Evolutionary conservation across 352 stramenopile genomes (phyloP).

Genomic region (Pythium sp.): DNA sequence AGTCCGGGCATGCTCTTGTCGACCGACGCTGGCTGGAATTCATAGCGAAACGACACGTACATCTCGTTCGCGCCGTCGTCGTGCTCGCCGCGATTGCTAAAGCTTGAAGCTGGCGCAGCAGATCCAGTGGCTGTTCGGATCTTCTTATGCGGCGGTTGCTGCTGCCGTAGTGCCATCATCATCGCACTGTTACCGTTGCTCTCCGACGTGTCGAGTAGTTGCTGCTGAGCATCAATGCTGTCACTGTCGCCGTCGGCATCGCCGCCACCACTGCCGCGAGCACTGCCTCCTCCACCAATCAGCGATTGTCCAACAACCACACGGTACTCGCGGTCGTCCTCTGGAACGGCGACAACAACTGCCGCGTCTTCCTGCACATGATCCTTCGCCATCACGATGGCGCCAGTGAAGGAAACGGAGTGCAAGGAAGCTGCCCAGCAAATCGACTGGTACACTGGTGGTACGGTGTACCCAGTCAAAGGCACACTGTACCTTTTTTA

Average conservation of each 20-base stretch:
- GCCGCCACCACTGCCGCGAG: background rate
- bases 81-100: background rate
- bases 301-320: constrained; percentile 57
- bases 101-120: background rate
- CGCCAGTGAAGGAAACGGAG: background rate
- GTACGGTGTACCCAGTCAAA: background rate
- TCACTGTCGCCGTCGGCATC: background rate
- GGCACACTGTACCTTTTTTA: background rate
- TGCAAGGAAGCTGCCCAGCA: background rate
- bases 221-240: background rate
- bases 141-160: background rate
- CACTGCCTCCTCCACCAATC: background rate
- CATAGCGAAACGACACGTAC: constrained; percentile 69
- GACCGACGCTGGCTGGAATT: constrained; percentile 82
- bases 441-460: background rate
- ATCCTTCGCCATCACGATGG: background rate
- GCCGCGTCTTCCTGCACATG: background rate
- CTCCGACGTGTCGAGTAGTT: background rate
- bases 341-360: constrained; percentile 13
- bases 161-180: constrained; percentile 8
- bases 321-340: constrained; percentile 53
- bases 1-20: constrained; percentile 62
- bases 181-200: constrained; percentile 1
- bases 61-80: constrained; percentile 23
- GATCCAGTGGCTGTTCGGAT: background rate